Evolutionary conservation across 345 rosid species (phyloP), one percentile per base, ranked within the genome.

Genomic region (Lepidium africanum): DNA sequence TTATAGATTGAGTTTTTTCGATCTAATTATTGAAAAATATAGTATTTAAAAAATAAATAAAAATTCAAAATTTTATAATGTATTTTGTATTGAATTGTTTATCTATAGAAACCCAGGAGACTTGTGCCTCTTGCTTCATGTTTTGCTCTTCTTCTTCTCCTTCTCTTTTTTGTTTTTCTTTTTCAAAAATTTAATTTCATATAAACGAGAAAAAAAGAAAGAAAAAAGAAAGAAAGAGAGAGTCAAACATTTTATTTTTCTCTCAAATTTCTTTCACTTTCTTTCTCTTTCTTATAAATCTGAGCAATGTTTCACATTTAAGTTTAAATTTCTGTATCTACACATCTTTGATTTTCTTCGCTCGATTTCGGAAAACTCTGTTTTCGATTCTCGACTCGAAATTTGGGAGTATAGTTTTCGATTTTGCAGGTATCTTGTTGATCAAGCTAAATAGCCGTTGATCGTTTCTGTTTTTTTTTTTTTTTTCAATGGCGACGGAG

Each of bases 401-500:
- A 13, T 41, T 40, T 23, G 15, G 72, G 61, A 39, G 38, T 37
- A 40, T 39, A 37, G 5, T 65, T 47, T 50, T 25, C 2, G 4
- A 46, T 10, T n/a, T n/a, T 19, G 2, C 11, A 60, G 56, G 73
- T 67, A 9, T 63, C 78, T 46, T 74, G 78, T 53, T 46, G 53
- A 62, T 52, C 78, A 74, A 74, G 78, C 52, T 61, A 66, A 2
- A 56, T 54, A 67, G 17, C 65, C 60, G 55, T 68, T 61, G 65
- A 27, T 62, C 42, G 51, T 53, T 59, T 59, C 27, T 30, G 33
- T 1, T 56, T 16, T 11, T 52, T 27, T 3, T 8, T 40, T 27
- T 3, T 5, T 40, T 27, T 5, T 16, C 65, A 78, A 88, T 88
- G 97, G 81, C 81, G 74, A 78, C 80, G 76, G 97, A 81, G 60